Evolutionary conservation across 1,284 basidiomycete genomes (phyloP).

Genomic region (Erythrobasidium hasegawianum): DNA sequence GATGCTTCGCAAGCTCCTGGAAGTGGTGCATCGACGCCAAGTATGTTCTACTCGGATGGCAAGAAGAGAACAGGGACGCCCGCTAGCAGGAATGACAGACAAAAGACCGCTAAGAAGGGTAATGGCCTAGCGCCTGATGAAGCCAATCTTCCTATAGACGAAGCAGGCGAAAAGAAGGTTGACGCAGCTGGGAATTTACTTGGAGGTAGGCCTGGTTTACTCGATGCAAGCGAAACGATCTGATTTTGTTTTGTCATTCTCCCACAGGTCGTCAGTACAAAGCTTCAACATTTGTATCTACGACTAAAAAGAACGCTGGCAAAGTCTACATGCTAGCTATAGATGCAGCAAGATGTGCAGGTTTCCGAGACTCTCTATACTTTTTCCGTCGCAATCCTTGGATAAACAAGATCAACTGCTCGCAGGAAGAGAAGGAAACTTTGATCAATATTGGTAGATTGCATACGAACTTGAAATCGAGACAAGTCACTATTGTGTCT

Average conservation of each 20-base stretch:
- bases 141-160: constrained; percentile 74
- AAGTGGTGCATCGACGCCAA: not conserved
- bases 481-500: constrained; percentile 89
- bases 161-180: constrained; percentile 86
- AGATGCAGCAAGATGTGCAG: constrained; percentile 90
- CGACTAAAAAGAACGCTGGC: constrained; percentile 69
- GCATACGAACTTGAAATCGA: constrained; percentile 77
- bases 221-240: too few relatives aligned
- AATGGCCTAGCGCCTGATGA: constrained; percentile 78
- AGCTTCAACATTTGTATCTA: constrained; percentile 76
- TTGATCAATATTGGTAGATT: constrained; percentile 83
- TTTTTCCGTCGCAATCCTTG: constrained; percentile 89
- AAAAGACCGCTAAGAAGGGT: constrained; percentile 54
- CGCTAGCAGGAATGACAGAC: not conserved
- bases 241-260: too few relatives aligned
- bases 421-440: constrained; percentile 81
- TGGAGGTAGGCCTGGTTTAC: constrained; percentile 58
- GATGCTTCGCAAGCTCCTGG: too few relatives aligned
- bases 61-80: not conserved
- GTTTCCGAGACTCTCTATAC: constrained; percentile 92
- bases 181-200: constrained; percentile 76
- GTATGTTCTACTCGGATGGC: not conserved
- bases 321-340: constrained; percentile 92
- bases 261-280: constrained; percentile 83
- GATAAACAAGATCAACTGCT: constrained; percentile 82